These are phyloP conservation scores for Physcomitrellopsis africana DNA, from an alignment of 225 moss, liverwort and hornwort genomes.

Conservation along the genomic window DNA sequence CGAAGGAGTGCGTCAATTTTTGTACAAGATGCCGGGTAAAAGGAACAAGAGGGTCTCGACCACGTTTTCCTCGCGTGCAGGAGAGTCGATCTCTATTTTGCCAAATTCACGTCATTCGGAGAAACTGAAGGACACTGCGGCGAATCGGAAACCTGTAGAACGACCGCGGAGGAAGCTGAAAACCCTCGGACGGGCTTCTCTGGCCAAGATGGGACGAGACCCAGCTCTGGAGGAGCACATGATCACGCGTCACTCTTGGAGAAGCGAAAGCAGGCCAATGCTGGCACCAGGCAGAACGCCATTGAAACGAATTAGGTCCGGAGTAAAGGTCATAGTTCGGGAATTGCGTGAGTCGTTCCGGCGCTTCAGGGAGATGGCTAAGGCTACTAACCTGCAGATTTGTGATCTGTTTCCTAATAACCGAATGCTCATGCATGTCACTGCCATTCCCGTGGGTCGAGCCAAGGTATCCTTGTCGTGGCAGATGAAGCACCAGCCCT, in stretches of 20 bases:
- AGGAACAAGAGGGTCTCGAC: conserved; percentile 30
- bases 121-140: conserved; percentile 24
- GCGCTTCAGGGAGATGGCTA: conserved; percentile 33
- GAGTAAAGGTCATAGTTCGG: conserved; percentile 15
- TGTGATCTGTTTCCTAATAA: conserved; percentile 60
- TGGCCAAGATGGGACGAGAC: background rate
- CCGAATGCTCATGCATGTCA: conserved; percentile 55
- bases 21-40: conserved; percentile 5
- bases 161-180: no score
- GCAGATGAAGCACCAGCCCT: no score
- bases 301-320: conserved; percentile 15
- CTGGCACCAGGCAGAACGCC: background rate
- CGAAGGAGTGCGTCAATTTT: conserved; percentile 33
- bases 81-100: conserved; percentile 12
- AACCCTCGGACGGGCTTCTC: no score
- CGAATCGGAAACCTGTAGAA: conserved; percentile 20
- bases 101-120: conserved; percentile 21
- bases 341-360: conserved; percentile 37
- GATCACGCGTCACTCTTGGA: background rate
- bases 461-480: background rate
- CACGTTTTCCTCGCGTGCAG: conserved; percentile 23
- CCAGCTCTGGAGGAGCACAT: background rate
- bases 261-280: conserved; percentile 2
- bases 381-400: conserved; percentile 40
- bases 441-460: conserved; percentile 50